A percentile compares a stretch with the other conserved stretches of the same genome.
Conservation (phyloP, 495 filamentous ascomycete genomes). For the Penicillium antarcticum region DNA sequence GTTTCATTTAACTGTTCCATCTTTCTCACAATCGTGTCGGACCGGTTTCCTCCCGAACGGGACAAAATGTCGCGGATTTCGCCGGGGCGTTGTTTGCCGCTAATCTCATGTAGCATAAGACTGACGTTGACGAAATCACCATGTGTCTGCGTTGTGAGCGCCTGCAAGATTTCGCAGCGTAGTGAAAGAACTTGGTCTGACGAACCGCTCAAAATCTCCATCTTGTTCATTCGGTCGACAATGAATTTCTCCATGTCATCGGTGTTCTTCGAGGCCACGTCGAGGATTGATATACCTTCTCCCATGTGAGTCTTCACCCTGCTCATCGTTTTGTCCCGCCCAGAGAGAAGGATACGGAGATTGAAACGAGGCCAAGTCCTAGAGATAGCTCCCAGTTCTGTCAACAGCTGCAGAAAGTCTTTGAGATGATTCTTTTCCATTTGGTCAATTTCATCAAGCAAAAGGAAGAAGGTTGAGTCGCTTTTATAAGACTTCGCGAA, state of each 20-base stretch:
- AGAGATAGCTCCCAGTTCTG: neutral
- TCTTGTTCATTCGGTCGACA: conserved; percentile 12
- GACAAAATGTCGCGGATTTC: conserved; percentile 17
- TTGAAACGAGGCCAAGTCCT: conserved; percentile 8
- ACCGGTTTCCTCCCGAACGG: conserved; percentile 13
- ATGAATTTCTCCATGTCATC: conserved; percentile 16
- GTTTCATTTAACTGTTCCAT: conserved; percentile 15
- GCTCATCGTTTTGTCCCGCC: conserved; percentile 3
- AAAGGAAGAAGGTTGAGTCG: conserved; percentile 16
- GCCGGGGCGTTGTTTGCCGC: conserved; percentile 15
- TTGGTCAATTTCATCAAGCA: conserved; percentile 14
- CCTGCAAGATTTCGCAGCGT: conserved; percentile 8
- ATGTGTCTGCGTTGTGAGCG: conserved; percentile 4
- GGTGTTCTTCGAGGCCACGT: conserved; percentile 9
- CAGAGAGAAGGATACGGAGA: conserved; percentile 10
- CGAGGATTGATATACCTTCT: conserved; percentile 2
- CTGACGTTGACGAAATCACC: conserved; percentile 20
- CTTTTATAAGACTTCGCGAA: conserved; percentile 16
- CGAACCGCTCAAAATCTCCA: conserved; percentile 12
- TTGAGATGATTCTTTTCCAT: conserved; percentile 8
- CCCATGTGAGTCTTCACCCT: conserved; percentile 5
- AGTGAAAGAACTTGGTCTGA: conserved; percentile 12
- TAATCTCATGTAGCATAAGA: conserved; percentile 15
- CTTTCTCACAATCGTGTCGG: conserved; percentile 14
- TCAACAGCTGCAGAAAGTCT: conserved; percentile 5